Evolutionary conservation across 2,329 filamentous ascomycete species (phyloP).

Genomic region (Setomelanomma holmii): DNA sequence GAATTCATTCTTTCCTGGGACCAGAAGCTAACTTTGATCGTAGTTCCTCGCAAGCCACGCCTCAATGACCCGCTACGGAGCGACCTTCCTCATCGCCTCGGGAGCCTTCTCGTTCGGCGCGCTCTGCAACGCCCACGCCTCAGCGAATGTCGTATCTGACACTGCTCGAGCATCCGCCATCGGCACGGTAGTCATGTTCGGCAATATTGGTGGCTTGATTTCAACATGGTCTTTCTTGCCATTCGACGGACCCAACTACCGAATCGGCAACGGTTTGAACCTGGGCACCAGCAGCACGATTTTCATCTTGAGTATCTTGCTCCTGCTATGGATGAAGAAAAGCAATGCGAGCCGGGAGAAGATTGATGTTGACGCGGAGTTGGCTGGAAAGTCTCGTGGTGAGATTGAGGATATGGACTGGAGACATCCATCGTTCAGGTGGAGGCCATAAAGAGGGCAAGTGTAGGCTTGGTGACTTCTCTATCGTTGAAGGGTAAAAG

Average conservation of each 20-base stretch:
- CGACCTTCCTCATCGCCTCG: conserved; percentile 72
- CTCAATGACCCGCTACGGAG: conserved; percentile 67
- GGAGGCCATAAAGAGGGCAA: conserved; percentile 54
- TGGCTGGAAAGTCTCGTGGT: conserved; percentile 56
- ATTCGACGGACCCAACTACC: conserved; percentile 70
- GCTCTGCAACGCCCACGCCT: conserved; percentile 70
- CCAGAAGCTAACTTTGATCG: background rate
- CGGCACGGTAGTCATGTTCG: conserved; percentile 73
- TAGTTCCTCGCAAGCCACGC: conserved; percentile 68
- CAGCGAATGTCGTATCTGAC: conserved; percentile 75
- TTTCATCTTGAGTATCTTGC: conserved; percentile 57
- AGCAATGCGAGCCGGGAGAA: conserved; percentile 67
- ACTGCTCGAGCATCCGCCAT: conserved; percentile 72
- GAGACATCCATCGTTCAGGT: conserved; percentile 68
- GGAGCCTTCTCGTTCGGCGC: conserved; percentile 70
- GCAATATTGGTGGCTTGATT: conserved; percentile 74
- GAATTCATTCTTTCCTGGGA: background rate
- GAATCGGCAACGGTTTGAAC: conserved; percentile 75
- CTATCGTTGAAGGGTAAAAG: background rate
- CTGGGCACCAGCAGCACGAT: conserved; percentile 66
- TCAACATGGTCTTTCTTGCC: conserved; percentile 71
- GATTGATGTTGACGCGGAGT: conserved; percentile 62
- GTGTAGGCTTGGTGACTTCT: background rate
- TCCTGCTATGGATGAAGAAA: conserved; percentile 67
- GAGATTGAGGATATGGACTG: conserved; percentile 48